Conservation (phyloP, 1,139 yeast genomes). For the Candida pseudoviswanathii region DNA sequence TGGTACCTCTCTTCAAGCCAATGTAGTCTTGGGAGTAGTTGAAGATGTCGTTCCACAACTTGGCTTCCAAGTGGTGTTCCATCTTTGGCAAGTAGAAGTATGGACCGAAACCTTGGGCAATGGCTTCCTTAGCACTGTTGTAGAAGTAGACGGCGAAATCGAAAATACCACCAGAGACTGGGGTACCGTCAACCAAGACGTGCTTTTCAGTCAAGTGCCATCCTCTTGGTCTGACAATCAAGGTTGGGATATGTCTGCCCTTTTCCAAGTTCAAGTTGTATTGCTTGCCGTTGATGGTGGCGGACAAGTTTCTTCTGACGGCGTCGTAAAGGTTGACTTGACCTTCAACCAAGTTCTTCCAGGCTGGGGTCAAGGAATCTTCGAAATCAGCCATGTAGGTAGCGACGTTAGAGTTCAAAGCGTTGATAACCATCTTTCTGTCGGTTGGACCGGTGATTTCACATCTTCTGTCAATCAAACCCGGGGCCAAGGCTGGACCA, state of each 20-base stretch:
- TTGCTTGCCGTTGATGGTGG: constrained; percentile 57
- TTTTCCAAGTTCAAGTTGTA: constrained; percentile 59
- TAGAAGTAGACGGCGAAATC: constrained; percentile 78
- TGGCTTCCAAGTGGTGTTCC: constrained; percentile 81
- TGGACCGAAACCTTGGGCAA: constrained; percentile 69
- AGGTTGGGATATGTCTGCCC: constrained; percentile 57
- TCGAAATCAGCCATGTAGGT: constrained; percentile 96
- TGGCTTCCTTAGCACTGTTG: constrained; percentile 67
- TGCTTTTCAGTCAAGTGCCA: constrained; percentile 84
- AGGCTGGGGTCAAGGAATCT: constrained; percentile 94
- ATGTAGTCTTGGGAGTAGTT: constrained; percentile 69
- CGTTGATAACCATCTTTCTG: constrained; percentile 92
- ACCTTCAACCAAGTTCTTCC: constrained; percentile 85
- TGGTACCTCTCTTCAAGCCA: constrained; percentile 68
- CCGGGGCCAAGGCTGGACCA: constrained; percentile 76
- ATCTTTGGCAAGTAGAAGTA: constrained; percentile 79
- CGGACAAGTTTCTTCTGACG: constrained; percentile 64
- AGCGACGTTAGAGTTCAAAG: constrained; percentile 84
- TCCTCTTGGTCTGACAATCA: constrained; percentile 84
- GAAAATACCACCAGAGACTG: constrained; percentile 71
- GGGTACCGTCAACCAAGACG: constrained; percentile 72
- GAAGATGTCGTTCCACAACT: constrained; percentile 78
- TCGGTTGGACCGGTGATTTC: constrained; percentile 92
- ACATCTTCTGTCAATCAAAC: constrained; percentile 74
- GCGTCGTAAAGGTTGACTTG: constrained; percentile 94